Base-by-base conservation (phyloP, 2,329 filamentous ascomycete species). In the Bipolaris zeicola region DNA sequence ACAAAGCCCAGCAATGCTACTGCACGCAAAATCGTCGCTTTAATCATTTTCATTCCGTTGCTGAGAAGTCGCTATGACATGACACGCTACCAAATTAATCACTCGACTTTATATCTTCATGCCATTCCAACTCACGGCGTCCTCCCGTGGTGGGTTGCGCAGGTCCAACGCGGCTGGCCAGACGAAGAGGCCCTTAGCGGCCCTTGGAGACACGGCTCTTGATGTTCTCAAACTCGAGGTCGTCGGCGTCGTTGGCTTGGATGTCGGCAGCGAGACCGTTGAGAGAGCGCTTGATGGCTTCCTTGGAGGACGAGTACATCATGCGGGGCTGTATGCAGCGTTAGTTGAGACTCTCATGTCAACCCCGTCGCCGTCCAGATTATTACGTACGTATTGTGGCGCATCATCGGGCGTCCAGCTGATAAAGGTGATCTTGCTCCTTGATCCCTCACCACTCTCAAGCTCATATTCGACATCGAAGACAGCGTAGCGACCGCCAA, bases 271-370 rank as follows among this genome's bases (percentile, higher is more conserved):
- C 89, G 68, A 94, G 81, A 63, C 90, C 90, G 74, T 86, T 90
- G 63, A 95, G 85, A 48, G 89, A 79, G 78, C 88, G 88, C 85
- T 92, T 94, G 67, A 95, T 85, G 58, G 89, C 89, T 71, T 93
- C 89, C 83, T 94, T 95, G 79, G 91, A 95, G 50, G 91, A 90
- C 70, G 90, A 89, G 83, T 94, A 95, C 78, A 92, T 85, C 91
- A 95, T 95, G 84, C 92, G 92, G 79, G 89, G 84, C 90, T 92
- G 66, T 55, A 66, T 55, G 7, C 20, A 1, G n/a, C 3, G 50
- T 71, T 41, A 71, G 65, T 46, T 36, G 5, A 20, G 31, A 14
- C 14, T 44, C n/a, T 3, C 18, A 16, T 8, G 5, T 5, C 13
- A 26, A 13, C 16, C 6, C 0, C 22, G n/a, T 18, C n/a, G 5